Evolutionary conservation across 345 rosid species (phyloP), one percentile per base, ranked within the genome.

Genomic region (Corchorus capsularis): DNA sequence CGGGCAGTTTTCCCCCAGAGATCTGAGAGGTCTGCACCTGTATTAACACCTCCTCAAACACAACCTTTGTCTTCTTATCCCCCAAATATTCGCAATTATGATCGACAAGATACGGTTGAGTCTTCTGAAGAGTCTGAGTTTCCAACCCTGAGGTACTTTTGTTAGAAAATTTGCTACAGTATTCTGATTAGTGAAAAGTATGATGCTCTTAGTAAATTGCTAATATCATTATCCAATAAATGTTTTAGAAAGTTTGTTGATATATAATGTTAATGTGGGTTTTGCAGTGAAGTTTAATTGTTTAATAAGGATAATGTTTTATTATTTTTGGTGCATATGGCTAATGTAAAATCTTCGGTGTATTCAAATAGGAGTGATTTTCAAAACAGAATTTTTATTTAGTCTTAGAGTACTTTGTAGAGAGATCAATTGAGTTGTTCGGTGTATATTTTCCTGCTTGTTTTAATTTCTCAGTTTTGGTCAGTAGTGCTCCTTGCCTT

Each of bases 1-100:
- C 98, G 99, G 66, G 97, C 99, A 73, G 98, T 96, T 66, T 96
- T 96, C 77, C 99, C 99, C 80, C 95, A 87, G 81, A 90, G 97
- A 83, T 74, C 97, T 6, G 98, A 96, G 85, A 88, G 89, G 78
- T 82, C 98, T 47, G 94, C 97, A 45, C 98, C 98, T 63, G 94
- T 92, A 81, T 91, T 96, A 74, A 96, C 99, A 35, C 97, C 97
- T 77, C 97, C 93, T 52, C 98, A 94, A 83, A 89, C 99, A 52
- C 98, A 92, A 75, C 98, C 98, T 55, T 80, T 94, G 84, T 32
- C 97, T 16, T 90, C 95, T 39, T 91, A 86, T 87, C 94, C 97
- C 65, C 94, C 71, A 87, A 96, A 90, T 84, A 69, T 92, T 77
- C 94, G 87, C 69, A 90, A 83, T 74, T 75, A 80, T 82, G 96